These are phyloP conservation scores for Zygosaccharomyces kombuchaensis DNA, from an alignment of 805 yeast species.

Conservation along the genomic window DNA sequence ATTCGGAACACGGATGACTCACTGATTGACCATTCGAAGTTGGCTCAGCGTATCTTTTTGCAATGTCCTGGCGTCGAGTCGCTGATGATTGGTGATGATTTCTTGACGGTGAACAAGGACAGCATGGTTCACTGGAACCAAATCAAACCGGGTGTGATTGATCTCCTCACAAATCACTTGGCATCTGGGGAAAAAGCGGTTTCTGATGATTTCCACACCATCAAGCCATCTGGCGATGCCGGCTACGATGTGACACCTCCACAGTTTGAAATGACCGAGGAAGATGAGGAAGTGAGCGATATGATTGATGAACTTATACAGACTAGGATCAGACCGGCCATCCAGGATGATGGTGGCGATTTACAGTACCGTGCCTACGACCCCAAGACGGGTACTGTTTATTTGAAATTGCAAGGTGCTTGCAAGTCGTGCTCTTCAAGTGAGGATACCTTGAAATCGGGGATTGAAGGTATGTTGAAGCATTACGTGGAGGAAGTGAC, in stretches of 20 bases:
- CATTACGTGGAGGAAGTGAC: slow-evolving; percentile 95
- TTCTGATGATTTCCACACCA: slow-evolving; percentile 28
- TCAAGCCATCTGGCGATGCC: slow-evolving; percentile 36
- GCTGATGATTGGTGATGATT: slow-evolving; percentile 69
- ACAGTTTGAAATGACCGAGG: slow-evolving; percentile 44
- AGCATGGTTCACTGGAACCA: slow-evolving; percentile 67
- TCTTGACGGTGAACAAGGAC: slow-evolving; percentile 66
- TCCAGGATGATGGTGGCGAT: slow-evolving; percentile 98
- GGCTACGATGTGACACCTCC: slow-evolving; percentile 34
- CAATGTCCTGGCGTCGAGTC: slow-evolving; percentile 54
- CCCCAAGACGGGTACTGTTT: slow-evolving; percentile 81
- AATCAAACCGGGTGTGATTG: slow-evolving; percentile 58
- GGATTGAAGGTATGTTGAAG: slow-evolving; percentile 95
- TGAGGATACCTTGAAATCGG: slow-evolving; percentile 88
- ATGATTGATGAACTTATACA: slow-evolving; percentile 90
- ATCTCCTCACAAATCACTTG: slow-evolving; percentile 29
- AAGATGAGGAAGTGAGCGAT: slow-evolving; percentile 73
- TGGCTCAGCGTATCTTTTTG: slow-evolving; percentile 55
- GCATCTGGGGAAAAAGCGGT: slow-evolving; percentile 29
- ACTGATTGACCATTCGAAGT: slow-evolving; percentile 47
- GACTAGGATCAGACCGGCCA: slow-evolving; percentile 94
- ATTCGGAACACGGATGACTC: slow-evolving; percentile 33
- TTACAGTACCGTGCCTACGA: slow-evolving; percentile 83
- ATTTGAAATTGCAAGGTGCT: slow-evolving; percentile 88
- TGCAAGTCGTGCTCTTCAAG: slow-evolving; percentile 91